Evolutionary conservation across 306 rosid genomes (phyloP), one percentile per base, ranked within the genome.

Genomic region (Prunus fruticosa): DNA sequence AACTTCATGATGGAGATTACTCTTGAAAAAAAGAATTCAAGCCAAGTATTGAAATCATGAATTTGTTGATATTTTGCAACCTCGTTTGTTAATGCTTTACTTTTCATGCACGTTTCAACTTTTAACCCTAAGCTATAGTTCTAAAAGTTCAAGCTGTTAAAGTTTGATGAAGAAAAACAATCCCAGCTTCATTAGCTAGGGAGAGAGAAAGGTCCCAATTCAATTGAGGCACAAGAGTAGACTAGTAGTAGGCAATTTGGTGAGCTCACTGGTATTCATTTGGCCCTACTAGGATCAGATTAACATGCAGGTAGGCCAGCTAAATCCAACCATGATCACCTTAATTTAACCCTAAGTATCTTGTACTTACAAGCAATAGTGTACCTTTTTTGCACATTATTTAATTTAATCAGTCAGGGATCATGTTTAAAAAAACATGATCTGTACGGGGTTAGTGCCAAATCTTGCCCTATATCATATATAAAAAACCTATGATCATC

Each of bases 251-350:
- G 43, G n/a, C n/a, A 57, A 28, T 63, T 30, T 63, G 67, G 16
- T 41, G 63, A 43, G 56, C 28, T 58, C 11, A 46, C 45, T 72
- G 56, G 65, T 52, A 41, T 78, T 81, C 86, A 76, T 71, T 80
- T 83, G 86, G 80, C 47, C 34, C 69, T 23, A 65, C 64, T 83
- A 60, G 73, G 85, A 83, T 81, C 76, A 70, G 75, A 80, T 68
- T 73, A 79, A 82, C 83, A 56, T 57, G 18, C 10, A 22, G 41
- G 79, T 74, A 82, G 88, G 88, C 85, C 92, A 84, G 86, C 88
- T 81, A 88, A 81, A 78, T 78, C 83, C 83, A 86, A 83, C 86
- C 65, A 67, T 56, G 71, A 81, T 78, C 67, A 51, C 45, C 68
- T 71, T 75, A 69, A 61, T 72, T 73, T 41, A 5, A 69, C 20